phyloP scores from a whole-genome alignment of 164 flowering plant species.

The Kalanchoe fedtschenkoi region DNA sequence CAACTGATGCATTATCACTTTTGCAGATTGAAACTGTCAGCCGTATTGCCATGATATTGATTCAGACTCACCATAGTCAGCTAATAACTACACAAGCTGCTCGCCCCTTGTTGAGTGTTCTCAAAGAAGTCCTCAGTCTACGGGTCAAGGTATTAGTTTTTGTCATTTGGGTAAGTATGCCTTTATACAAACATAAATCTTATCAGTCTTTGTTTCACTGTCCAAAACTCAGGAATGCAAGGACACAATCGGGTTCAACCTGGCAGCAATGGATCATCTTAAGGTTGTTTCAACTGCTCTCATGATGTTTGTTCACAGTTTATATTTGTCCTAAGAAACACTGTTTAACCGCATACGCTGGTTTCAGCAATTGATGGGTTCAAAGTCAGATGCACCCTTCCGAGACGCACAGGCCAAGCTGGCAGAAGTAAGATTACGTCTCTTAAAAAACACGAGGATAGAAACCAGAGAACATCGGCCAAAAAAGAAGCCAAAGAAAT shows the following conservation, averaged over 20 bases:
- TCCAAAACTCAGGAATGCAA: constrained; percentile 62
- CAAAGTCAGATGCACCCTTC: constrained; percentile 74
- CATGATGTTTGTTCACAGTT: not conserved
- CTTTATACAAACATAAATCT: not conserved
- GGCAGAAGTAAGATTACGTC: constrained; percentile 52
- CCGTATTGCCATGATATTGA: constrained; percentile 54
- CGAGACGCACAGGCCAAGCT: constrained; percentile 70
- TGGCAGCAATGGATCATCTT: constrained; percentile 95
- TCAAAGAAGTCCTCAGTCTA: constrained; percentile 53
- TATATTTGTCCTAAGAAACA: not conserved
- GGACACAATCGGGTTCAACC: constrained; percentile 83
- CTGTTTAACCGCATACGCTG: not conserved
- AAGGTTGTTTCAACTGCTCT: constrained; percentile 32
- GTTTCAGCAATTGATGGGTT: constrained; percentile 79
- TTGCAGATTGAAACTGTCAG: constrained; percentile 79
- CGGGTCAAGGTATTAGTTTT: constrained; percentile 57
- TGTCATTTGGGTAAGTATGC: not conserved
- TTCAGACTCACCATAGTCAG: constrained; percentile 80
- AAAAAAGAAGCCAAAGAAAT: not conserved
- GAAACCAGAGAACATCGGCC: constrained; percentile 2
- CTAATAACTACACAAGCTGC: constrained; percentile 70
- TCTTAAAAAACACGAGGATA: constrained; percentile 24
- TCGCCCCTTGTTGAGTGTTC: constrained; percentile 52
- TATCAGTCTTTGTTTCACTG: not conserved
- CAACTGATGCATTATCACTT: constrained; percentile 1